A percentile compares a stretch with the other conserved stretches of the same genome.
phyloP scores from a whole-genome alignment of 129 eudicot genomes.

The Erigeron canadensis region DNA sequence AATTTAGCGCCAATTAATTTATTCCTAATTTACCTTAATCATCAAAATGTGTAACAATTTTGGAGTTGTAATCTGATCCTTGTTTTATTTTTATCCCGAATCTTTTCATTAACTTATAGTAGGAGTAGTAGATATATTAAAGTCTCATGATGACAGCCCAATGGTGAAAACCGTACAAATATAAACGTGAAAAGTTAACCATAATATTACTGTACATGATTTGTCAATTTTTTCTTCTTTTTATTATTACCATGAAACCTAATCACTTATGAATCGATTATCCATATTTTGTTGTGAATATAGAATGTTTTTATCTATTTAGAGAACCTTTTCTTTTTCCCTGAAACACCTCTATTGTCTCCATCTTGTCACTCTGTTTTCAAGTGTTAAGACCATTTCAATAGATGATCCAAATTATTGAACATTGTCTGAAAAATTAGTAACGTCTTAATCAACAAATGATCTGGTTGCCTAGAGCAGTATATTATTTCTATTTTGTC shows the following conservation, averaged over 20 bases:
- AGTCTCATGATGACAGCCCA: neutral
- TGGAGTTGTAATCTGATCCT: slow-evolving; percentile 5
- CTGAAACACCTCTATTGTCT: neutral
- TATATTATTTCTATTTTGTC: neutral
- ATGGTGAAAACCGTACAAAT: no score
- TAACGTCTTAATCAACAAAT: neutral
- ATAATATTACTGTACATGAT: no score
- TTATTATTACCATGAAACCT: no score
- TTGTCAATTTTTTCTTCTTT: no score
- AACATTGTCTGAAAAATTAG: neutral
- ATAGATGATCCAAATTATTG: neutral
- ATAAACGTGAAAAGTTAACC: no score
- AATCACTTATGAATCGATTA: no score
- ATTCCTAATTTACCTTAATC: slow-evolving; percentile 6
- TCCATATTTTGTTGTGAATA: no score
- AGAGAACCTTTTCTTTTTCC: neutral
- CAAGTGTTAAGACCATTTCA: slow-evolving; percentile 5
- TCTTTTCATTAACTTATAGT: slow-evolving; percentile 4
- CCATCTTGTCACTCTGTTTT: neutral
- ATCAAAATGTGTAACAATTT: slow-evolving; percentile 12
- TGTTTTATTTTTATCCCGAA: neutral
- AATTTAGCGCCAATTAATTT: slow-evolving; percentile 10
- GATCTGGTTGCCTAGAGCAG: no score
- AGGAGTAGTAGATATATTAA: no score
- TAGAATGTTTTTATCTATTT: neutral